Percentiles rank a stretch among this genome's conserved stretches.
These are phyloP conservation scores for Fusarium sp. DNA, from an alignment of 2,329 filamentous ascomycete species.

Conservation along the genomic window DNA sequence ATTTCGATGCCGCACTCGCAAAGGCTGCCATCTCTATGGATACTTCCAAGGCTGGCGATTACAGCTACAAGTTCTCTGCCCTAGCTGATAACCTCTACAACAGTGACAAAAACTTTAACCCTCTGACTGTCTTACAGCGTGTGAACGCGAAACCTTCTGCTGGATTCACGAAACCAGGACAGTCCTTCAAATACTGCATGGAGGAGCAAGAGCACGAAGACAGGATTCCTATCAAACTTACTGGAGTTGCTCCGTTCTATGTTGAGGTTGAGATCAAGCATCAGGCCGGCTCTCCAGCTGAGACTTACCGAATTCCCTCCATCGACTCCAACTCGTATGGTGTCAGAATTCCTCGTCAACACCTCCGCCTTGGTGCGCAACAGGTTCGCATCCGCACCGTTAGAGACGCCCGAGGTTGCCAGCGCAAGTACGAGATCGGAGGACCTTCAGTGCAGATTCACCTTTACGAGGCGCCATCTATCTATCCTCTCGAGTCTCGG, in stretches of 20 bases:
- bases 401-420: conserved; percentile 87
- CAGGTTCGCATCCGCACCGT: conserved; percentile 91
- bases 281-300: conserved; percentile 81
- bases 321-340: conserved; percentile 81
- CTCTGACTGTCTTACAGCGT: conserved; percentile 80
- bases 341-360: conserved; percentile 85
- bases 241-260: conserved; percentile 87
- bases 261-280: conserved; percentile 95
- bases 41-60: conserved; percentile 82
- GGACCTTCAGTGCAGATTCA: conserved; percentile 87
- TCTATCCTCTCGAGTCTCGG: conserved; percentile 86
- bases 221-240: conserved; percentile 86
- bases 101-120: conserved; percentile 74
- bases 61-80: conserved; percentile 87
- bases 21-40: conserved; percentile 87
- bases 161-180: conserved; percentile 85
- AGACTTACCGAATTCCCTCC: conserved; percentile 83
- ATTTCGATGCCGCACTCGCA: conserved; percentile 81
- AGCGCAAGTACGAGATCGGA: conserved; percentile 78
- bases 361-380: conserved; percentile 89
- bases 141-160: conserved; percentile 88
- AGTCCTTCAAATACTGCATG: conserved; percentile 95
- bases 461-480: conserved; percentile 92
- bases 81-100: conserved; percentile 90
- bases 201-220: conserved; percentile 86